Evolutionary conservation across 2,329 filamentous ascomycete species (phyloP).

Genomic region (Leptographium wingfieldii): DNA sequence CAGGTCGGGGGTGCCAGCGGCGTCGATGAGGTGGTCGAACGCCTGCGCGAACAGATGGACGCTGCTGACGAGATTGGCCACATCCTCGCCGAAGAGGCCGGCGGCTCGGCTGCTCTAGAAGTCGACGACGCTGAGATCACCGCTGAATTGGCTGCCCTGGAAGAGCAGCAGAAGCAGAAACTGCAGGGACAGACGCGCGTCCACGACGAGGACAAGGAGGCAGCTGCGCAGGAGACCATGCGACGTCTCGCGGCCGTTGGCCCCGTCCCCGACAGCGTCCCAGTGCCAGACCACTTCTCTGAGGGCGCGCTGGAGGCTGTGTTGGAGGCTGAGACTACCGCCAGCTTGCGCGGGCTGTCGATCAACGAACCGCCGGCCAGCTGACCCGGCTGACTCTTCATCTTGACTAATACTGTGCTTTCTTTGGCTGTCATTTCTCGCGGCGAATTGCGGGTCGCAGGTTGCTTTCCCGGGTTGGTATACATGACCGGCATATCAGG

Average conservation of each 20-base stretch:
- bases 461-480: background rate
- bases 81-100: constrained; percentile 52
- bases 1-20: constrained; percentile 64
- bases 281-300: background rate
- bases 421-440: background rate
- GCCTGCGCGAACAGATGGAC: constrained; percentile 65
- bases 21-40: constrained; percentile 65
- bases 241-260: constrained; percentile 37
- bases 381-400: background rate
- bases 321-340: constrained; percentile 7
- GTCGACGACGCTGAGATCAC: constrained; percentile 79
- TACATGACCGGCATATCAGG: background rate
- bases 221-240: constrained; percentile 25
- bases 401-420: background rate
- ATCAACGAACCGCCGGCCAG: constrained; percentile 14
- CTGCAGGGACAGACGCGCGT: constrained; percentile 17
- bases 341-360: constrained; percentile 21
- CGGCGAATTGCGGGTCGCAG: background rate
- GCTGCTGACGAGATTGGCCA: constrained; percentile 71
- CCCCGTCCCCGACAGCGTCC: background rate
- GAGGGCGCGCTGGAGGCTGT: background rate
- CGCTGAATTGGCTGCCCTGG: constrained; percentile 70
- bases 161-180: constrained; percentile 42
- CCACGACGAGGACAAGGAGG: background rate
- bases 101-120: constrained; percentile 14